These are phyloP conservation scores for Brasenia schreberi DNA, from an alignment of 164 flowering plant species.

Conservation along the genomic window DNA sequence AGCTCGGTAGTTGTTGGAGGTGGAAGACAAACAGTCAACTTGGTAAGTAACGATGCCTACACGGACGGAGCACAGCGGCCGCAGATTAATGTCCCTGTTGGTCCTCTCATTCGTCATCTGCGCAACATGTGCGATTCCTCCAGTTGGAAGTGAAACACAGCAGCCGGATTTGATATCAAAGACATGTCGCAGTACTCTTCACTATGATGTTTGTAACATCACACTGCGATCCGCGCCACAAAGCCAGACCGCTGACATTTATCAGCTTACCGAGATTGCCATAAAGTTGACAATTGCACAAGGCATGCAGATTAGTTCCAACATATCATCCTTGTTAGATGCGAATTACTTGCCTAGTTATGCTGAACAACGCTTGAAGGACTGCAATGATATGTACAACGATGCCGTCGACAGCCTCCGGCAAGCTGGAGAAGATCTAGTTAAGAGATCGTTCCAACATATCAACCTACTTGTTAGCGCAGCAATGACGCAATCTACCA, in stretches of 20 bases:
- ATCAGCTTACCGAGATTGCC: conserved; percentile 16
- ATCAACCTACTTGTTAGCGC: conserved; percentile 10
- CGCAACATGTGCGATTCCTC: neutral
- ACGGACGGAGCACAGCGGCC: too few relatives aligned
- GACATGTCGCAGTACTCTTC: conserved; percentile 13
- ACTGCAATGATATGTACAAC: conserved; percentile 9
- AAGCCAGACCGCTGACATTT: conserved; percentile 6
- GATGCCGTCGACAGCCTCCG: conserved; percentile 13
- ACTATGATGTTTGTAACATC: conserved; percentile 11
- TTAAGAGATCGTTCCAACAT: neutral
- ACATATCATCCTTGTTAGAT: neutral
- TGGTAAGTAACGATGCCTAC: too few relatives aligned
- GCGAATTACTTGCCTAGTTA: neutral
- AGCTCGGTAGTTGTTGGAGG: too few relatives aligned
- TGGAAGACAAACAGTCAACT: too few relatives aligned
- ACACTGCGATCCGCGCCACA: conserved; percentile 19
- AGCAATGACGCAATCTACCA: conserved; percentile 17
- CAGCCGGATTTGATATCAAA: conserved; percentile 1
- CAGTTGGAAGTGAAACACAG: neutral
- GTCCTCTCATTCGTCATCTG: neutral
- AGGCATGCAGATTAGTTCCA: conserved; percentile 1
- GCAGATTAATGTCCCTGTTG: neutral
- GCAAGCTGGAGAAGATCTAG: conserved; percentile 6
- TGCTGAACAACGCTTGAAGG: conserved; percentile 3
- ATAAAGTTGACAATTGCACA: conserved; percentile 8